phyloP scores from a whole-genome alignment of 805 yeast species.

The Cyberlindnera mississippiensis region DNA sequence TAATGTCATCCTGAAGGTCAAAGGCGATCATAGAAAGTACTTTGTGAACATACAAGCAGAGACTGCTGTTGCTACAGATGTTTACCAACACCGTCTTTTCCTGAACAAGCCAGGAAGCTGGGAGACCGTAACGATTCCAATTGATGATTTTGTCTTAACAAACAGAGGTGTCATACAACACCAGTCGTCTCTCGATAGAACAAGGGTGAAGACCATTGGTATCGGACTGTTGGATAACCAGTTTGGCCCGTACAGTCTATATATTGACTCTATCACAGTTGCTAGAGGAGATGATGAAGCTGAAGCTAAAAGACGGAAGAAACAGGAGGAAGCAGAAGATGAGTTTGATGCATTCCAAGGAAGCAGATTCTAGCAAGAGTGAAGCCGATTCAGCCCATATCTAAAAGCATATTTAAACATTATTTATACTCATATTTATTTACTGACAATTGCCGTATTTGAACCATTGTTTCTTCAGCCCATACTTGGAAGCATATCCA shows the following conservation, averaged over 20 bases:
- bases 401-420: too few species aligned
- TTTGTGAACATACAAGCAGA: slow-evolving; percentile 80
- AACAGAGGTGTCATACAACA: slow-evolving; percentile 72
- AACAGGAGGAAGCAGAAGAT: slow-evolving; percentile 8
- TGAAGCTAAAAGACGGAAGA: slow-evolving; percentile 17
- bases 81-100: slow-evolving; percentile 79
- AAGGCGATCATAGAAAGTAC: slow-evolving; percentile 69
- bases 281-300: slow-evolving; percentile 44
- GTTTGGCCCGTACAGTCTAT: slow-evolving; percentile 69
- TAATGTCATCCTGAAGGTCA: slow-evolving; percentile 65
- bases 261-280: slow-evolving; percentile 70
- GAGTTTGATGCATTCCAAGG: slow-evolving; percentile 13
- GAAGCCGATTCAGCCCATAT: too few species aligned
- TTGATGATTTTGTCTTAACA: slow-evolving; percentile 76
- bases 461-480: too few species aligned
- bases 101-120: slow-evolving; percentile 68
- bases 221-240: slow-evolving; percentile 73
- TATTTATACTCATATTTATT: too few species aligned
- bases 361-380: slow-evolving; percentile 10
- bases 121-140: slow-evolving; percentile 79
- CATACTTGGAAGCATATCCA: too few species aligned
- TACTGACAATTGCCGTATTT: too few species aligned
- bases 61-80: slow-evolving; percentile 70
- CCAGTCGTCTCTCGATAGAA: slow-evolving; percentile 54
- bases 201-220: slow-evolving; percentile 68